Evolutionary conservation across 192 early-diverging fungal genomes (phyloP), one percentile per base, ranked within the genome.

Genomic region (Allomyces javanicus): DNA sequence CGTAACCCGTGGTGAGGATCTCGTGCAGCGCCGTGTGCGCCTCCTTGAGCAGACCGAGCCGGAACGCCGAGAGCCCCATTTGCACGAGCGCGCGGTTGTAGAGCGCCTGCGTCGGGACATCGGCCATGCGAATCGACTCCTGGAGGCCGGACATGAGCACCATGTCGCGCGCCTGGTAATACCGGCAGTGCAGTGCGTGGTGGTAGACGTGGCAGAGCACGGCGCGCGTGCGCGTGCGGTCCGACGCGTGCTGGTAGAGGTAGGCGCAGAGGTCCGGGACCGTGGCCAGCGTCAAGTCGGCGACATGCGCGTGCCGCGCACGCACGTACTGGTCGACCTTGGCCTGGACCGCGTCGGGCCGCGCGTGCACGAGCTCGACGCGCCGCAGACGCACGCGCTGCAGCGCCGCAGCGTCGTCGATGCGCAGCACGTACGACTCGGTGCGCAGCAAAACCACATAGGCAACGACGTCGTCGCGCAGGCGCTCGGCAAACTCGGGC

Each of bases 61-160:
- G 88, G 87, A 99, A 99, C 0, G 96, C 96, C 68, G 89, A 89
- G 64, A 96, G 80, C 64, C 96, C 96, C 63, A 99, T 80, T 79
- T 99, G 94, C 22, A 91, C 94, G 76, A 95, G 83, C 2, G 94
- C 85, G 44, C 96, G 87, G 83, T 99, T 99, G 81, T 89, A 93
- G 65, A 99, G 79, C 58, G 94, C 90, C 78, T 97, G 93, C 21
- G 91, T 96, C 62, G 80, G 78, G 65, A 96, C 75, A 69, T 99
- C 96, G 23, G 88, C 89, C 72, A 87, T 85, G 43, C 83, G 81
- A 66, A 93, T 87, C 65, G 81, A 85, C 70, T 99, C 96, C 79
- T 99, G 96, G 63, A 99, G 82, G 72, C 95, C 92, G 25, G 94
- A 97, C 96, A 97, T 97, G 72, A 97, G 85, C 63, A 99, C 78